phyloP scores from a whole-genome alignment of 75 land plant species.

The Selaginella tamariscina region DNA sequence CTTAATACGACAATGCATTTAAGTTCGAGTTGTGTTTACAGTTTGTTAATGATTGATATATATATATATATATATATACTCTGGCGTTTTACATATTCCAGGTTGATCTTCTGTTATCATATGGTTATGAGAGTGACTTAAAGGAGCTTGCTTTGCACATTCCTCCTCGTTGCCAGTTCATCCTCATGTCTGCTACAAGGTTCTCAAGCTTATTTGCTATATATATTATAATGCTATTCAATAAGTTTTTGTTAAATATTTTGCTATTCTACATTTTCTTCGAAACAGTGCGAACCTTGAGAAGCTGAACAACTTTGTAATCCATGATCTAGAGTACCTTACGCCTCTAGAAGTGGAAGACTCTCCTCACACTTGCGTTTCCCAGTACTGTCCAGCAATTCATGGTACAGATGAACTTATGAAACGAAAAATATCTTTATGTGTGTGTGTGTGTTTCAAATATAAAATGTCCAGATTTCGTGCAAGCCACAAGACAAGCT shows the following conservation, averaged over 20 bases:
- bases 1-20: too few relatives aligned
- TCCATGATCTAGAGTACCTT: slow-evolving; percentile 75
- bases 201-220: too few relatives aligned
- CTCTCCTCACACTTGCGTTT: slow-evolving; percentile 40
- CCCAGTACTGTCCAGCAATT: slow-evolving; percentile 88
- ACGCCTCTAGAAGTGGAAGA: slow-evolving; percentile 71
- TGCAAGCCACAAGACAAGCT: slow-evolving; percentile 68
- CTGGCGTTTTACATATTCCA: too few relatives aligned
- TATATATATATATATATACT: too few relatives aligned
- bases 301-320: slow-evolving; percentile 72
- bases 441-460: too few relatives aligned
- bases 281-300: slow-evolving; percentile 69
- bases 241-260: background rate
- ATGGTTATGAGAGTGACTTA: slow-evolving; percentile 91
- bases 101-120: slow-evolving; percentile 87
- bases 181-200: slow-evolving; percentile 94
- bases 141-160: slow-evolving; percentile 56
- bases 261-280: background rate
- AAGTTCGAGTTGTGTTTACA: too few relatives aligned
- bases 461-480: slow-evolving; percentile 31
- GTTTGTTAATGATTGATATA: too few relatives aligned
- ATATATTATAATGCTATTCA: background rate
- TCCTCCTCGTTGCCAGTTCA: slow-evolving; percentile 74
- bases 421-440: too few relatives aligned
- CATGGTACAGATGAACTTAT: slow-evolving; percentile 36